Base-by-base conservation (phyloP, 2,329 filamentous ascomycete species). In the Arthrocladium fulminans region DNA sequence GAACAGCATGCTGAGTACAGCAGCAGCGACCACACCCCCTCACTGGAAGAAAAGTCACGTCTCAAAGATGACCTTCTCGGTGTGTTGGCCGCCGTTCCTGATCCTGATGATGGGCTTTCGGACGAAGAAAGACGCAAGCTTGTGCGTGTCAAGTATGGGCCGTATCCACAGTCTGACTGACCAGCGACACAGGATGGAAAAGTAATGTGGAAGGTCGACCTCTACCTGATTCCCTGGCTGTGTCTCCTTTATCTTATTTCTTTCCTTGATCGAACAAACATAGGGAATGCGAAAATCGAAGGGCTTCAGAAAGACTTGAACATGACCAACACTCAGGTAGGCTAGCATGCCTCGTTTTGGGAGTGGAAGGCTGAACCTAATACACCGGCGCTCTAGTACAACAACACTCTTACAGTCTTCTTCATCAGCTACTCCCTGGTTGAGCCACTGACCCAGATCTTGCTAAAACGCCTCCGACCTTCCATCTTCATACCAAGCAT, bases 341-440 rank as follows among this genome's bases (percentile, higher is more conserved):
- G 39, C 20, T 25, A 72, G 75, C 1, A 65, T 71, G 2, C 73
- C 84, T 59, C n/a, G n/a, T 12, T 3, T 4, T 13, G 19, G 9
- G 29, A 9, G 9, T 32, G 9, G 29, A 32, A 9, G 29, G n/a
- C 9, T n/a, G n/a, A 32, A 32, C n/a, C 19, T 35, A 13, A 35
- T 15, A 35, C 10, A 15, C 32, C 13, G 3, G 20, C 25, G 10
- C 6, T 6, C 6, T 4, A 41, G 39, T 94, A 88, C 68, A 89
- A 89, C 63, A 73, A 77, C 19, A 77, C 81, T 0, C 72, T 94
- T 6, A 86, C 84, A 27, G 83, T 94, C 57, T 94, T 94, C 70
- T 94, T 94, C 68, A 74, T 94, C 43, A 88, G 84, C 0, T 95
- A 95, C 63, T 76, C 85, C 2, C 66, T 88, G 27, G 88, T 87